Base-by-base conservation (phyloP, 805 yeast genomes). In the Saccharomyces cerevisiae region DNA sequence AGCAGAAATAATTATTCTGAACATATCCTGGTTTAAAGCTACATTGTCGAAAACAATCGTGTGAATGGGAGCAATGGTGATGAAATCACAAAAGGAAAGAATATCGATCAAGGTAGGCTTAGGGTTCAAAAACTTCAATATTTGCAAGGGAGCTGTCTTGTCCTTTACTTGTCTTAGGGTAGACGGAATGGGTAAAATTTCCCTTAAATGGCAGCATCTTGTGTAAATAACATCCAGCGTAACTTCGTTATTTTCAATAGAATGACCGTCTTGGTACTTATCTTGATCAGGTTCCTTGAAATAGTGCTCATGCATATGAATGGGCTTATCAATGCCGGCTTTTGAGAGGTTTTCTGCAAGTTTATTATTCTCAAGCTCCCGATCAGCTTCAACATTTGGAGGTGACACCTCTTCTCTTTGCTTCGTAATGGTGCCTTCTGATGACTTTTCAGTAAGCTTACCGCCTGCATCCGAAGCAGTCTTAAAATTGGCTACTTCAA, bases 161-260 rank as follows among this genome's bases (percentile, higher is more conserved):
- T 85, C 88, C 64, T 83, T 83, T 1, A 87, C 86, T 66, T 88
- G 96, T 64, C 85, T 85, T 60, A 88, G 65, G 6, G 92, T 89
- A 1, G 95, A 91, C 2, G 96, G 92, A 48, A 91, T 90, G 1
- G 98, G 97, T 57, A 91, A 69, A 54, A 90, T 90, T 64, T 90
- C 97, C 51, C 97, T 76, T 54, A 90, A 73, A 68, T 90, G 97
- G 66, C 97, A 90, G 69, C 97, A 91, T 58, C 97, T 76, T 0
- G 97, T 88, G 70, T 91, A 91, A 65, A 91, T 76, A 48, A 83
- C 78, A 62, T 89, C 96, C 50, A 76, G 55, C 1, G 71, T 69
- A 28, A 69, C 49, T 41, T 70, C 70, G 8, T 65, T 67, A n/a
- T 57, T 59, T 9, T 29, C 32, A 8, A 56, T 57, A 8, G 48